Percentiles rank a stretch among this genome's conserved stretches.
phyloP scores from a whole-genome alignment of 73 alveolate species.

The Paramecium caudatum region DNA sequence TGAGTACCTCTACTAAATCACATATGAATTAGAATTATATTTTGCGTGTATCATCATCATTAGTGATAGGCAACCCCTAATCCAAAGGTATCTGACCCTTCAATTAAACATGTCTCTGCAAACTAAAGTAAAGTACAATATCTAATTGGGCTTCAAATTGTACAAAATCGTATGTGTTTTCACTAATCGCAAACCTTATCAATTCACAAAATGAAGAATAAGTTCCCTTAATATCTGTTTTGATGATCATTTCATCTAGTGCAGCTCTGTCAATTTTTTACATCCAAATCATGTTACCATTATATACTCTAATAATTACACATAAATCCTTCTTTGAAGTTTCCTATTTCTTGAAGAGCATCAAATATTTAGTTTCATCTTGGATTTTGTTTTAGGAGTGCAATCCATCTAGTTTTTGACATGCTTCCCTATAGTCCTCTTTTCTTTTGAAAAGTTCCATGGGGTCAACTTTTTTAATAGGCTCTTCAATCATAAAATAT shows the following conservation, averaged over 20 bases:
- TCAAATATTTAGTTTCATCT: constrained; percentile 10
- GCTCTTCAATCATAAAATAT: constrained; percentile 1
- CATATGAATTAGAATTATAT: neutral
- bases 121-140: neutral
- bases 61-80: constrained; percentile 39
- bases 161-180: constrained; percentile 31
- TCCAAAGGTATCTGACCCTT: constrained; percentile 20
- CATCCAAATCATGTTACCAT: constrained; percentile 63
- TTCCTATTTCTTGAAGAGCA: constrained; percentile 52
- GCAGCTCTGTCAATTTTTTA: constrained; percentile 57
- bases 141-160: constrained; percentile 14
- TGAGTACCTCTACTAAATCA: constrained; percentile 35
- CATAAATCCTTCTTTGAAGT: constrained; percentile 3
- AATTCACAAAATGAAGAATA: constrained; percentile 60
- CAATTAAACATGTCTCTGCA: neutral
- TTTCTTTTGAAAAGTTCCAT: constrained; percentile 36
- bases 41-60: constrained; percentile 46
- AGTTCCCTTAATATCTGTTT: constrained; percentile 40
- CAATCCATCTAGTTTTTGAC: constrained; percentile 33
- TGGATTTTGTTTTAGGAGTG: constrained; percentile 1
- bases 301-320: constrained; percentile 50
- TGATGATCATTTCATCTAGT: constrained; percentile 42
- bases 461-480: constrained; percentile 26
- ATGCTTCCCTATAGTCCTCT: constrained; percentile 56
- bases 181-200: neutral